A percentile compares a stretch with the other conserved stretches of the same genome.
Evolutionary conservation across 1,139 yeast genomes (phyloP).

Genomic region (Hansenula anomala): DNA sequence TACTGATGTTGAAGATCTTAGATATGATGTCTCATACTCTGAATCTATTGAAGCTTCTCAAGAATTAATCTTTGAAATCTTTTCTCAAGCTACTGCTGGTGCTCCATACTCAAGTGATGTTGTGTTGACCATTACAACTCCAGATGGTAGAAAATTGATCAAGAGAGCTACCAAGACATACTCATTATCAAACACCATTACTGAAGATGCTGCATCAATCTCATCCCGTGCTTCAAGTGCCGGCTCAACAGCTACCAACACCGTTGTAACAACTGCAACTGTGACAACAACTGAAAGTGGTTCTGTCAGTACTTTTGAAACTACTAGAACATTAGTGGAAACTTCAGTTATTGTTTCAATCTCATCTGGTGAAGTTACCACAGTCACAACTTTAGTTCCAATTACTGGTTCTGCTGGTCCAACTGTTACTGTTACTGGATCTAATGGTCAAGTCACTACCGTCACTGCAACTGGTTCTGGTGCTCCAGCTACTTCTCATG

Average conservation of each 20-base stretch:
- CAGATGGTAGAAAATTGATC: neutral
- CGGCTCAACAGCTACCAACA: neutral
- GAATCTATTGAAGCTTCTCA: neutral
- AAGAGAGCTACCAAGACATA: neutral
- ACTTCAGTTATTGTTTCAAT: neutral
- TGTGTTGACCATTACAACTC: neutral
- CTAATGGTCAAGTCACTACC: neutral
- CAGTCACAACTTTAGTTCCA: slow-evolving; percentile 1
- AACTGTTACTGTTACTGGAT: neutral
- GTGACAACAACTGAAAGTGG: neutral
- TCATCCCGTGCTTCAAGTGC: neutral
- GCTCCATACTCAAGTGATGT: neutral
- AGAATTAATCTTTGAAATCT: neutral
- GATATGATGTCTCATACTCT: neutral
- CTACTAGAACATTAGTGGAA: neutral
- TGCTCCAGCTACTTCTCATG: neutral
- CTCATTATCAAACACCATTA: neutral
- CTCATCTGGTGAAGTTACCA: neutral
- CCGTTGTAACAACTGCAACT: neutral
- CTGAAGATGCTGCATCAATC: neutral
- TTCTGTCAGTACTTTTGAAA: neutral
- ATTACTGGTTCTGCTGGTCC: neutral
- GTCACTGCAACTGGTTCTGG: slow-evolving; percentile 1
- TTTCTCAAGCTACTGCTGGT: neutral
- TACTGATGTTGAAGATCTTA: neutral